Evolutionary conservation across 192 early-diverging fungal species (phyloP).

Genomic region (Cetraspora pellucida): DNA sequence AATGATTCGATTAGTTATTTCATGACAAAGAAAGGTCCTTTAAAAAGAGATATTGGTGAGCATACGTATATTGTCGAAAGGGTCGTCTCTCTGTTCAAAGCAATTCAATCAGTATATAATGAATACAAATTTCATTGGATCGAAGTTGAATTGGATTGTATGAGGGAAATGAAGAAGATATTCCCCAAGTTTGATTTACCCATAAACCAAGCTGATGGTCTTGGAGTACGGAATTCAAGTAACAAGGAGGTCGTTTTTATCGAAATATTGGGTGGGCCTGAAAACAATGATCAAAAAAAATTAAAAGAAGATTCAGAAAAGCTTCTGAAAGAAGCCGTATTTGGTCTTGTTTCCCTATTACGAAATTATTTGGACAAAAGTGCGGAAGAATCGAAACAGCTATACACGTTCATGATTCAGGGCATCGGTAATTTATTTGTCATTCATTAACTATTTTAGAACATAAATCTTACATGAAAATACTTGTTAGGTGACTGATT

Average conservation of each 20-base stretch:
- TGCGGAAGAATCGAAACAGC: not conserved
- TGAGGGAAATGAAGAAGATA: slow-evolving; percentile 12
- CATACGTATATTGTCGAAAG: slow-evolving; percentile 24
- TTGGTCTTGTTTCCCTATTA: slow-evolving; percentile 21
- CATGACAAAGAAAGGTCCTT: slow-evolving; percentile 8
- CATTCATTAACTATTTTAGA: slow-evolving; percentile 3
- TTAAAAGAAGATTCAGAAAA: slow-evolving; percentile 25
- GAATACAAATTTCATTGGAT: slow-evolving; percentile 35
- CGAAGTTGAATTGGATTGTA: slow-evolving; percentile 10
- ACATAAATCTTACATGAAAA: slow-evolving; percentile 23
- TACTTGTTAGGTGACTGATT: slow-evolving; percentile 25
- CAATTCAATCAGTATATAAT: slow-evolving; percentile 29
- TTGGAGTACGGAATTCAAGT: slow-evolving; percentile 14
- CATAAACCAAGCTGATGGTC: slow-evolving; percentile 30
- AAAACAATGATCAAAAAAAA: not conserved
- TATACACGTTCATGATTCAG: slow-evolving; percentile 21
- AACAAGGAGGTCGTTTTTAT: slow-evolving; percentile 30
- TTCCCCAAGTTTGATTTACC: slow-evolving; percentile 24
- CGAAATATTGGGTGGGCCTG: slow-evolving; percentile 8
- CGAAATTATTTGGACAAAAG: slow-evolving; percentile 24
- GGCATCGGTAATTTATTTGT: slow-evolving; percentile 20
- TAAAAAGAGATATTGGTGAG: slow-evolving; percentile 25
- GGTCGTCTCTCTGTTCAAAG: slow-evolving; percentile 24
- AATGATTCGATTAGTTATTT: slow-evolving; percentile 19
- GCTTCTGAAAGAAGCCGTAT: slow-evolving; percentile 31